These are phyloP conservation scores for Carex scoparia DNA, from an alignment of 176 grass and related monocot species.

Conservation along the genomic window DNA sequence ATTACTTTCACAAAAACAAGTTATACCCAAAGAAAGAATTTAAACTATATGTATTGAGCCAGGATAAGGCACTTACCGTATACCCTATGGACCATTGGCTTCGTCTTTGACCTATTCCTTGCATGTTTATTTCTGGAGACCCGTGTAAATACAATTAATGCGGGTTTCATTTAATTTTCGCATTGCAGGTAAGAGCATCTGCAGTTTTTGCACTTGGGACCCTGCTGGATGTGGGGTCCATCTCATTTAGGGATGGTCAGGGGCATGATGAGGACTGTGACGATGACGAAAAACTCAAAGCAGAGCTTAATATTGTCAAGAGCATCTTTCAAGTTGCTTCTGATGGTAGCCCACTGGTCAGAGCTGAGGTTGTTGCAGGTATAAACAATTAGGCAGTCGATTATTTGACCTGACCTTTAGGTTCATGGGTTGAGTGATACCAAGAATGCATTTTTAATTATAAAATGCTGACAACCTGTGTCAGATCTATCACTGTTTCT, in stretches of 20 bases:
- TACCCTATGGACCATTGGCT: background rate
- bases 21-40: background rate
- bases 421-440: background rate
- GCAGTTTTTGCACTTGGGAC: slow-evolving; percentile 94
- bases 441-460: background rate
- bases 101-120: background rate
- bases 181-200: slow-evolving; percentile 87
- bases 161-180: background rate
- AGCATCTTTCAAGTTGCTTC: slow-evolving; percentile 67
- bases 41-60: background rate
- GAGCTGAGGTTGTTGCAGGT: slow-evolving; percentile 89
- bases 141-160: background rate
- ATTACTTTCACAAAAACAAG: background rate
- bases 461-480: background rate
- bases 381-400: slow-evolving; percentile 23
- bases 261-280: slow-evolving; percentile 61
- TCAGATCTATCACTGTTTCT: background rate
- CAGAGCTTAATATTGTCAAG: slow-evolving; percentile 73
- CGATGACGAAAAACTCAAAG: slow-evolving; percentile 83
- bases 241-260: slow-evolving; percentile 37
- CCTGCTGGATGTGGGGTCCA: slow-evolving; percentile 63
- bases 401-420: background rate
- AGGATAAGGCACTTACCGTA: background rate
- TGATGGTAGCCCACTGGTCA: slow-evolving; percentile 91
- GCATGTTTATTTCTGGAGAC: background rate